These are phyloP conservation scores for Boletus eberwhitei DNA, from an alignment of 768 basidiomycete genomes.

Conservation along the genomic window DNA sequence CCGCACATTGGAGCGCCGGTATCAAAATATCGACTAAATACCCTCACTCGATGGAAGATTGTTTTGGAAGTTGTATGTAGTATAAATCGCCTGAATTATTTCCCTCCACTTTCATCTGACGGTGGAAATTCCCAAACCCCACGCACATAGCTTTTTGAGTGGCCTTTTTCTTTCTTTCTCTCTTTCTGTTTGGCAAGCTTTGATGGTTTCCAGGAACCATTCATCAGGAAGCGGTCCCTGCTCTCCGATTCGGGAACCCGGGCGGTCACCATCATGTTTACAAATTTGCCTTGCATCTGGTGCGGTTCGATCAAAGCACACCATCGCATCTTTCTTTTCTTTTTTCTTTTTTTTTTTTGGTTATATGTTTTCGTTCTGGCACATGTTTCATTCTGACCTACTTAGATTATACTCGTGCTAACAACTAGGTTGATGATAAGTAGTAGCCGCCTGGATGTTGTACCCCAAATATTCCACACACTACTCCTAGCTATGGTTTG, in stretches of 20 bases:
- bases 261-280: neutral
- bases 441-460: neutral
- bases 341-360: neutral
- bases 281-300: neutral
- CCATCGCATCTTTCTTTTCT: neutral
- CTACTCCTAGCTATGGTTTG: neutral
- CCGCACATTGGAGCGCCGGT: conserved; percentile 45
- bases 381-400: neutral
- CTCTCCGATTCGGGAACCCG: neutral
- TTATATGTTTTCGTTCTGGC: neutral
- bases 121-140: neutral
- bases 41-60: neutral
- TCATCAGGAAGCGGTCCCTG: neutral
- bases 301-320: conserved; percentile 5
- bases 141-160: neutral
- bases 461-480: neutral
- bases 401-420: conserved; percentile 3
- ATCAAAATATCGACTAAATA: conserved; percentile 24
- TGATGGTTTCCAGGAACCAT: conserved; percentile 22
- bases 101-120: neutral
- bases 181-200: conserved; percentile 1
- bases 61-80: conserved; percentile 10
- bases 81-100: conserved; percentile 3
- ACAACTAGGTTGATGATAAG: neutral
- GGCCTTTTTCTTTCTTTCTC: neutral